These are phyloP conservation scores for Microstegium vimineum DNA, from an alignment of 176 grass and related monocot genomes.

Conservation along the genomic window DNA sequence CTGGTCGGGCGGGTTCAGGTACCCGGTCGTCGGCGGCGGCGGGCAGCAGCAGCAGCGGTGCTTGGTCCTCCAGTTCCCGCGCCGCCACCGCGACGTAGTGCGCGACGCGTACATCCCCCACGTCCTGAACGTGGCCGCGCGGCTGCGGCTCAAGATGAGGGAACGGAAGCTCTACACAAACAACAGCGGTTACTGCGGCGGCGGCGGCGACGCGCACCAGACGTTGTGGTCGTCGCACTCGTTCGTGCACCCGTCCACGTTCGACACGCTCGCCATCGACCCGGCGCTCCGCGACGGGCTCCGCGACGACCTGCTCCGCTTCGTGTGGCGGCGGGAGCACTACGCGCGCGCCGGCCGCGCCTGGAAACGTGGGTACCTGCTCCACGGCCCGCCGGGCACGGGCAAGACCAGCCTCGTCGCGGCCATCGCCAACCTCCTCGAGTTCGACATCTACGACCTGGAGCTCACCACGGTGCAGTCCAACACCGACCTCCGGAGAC, in stretches of 20 bases:
- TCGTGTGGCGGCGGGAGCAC: conserved; percentile 33
- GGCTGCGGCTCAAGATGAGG: conserved; percentile 26
- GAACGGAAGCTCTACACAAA: conserved; percentile 63
- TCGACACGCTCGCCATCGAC: conserved; percentile 59
- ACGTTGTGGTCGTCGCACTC: conserved; percentile 37
- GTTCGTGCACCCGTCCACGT: conserved; percentile 58
- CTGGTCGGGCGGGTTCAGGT: not conserved
- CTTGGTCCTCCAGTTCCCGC: conserved; percentile 47
- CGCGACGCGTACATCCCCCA: conserved; percentile 41
- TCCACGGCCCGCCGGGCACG: conserved; percentile 70
- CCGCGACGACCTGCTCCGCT: conserved; percentile 50
- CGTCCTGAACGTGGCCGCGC: conserved; percentile 33
- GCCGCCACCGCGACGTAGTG: conserved; percentile 39
- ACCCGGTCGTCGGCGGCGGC: not conserved
- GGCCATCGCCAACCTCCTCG: conserved; percentile 75
- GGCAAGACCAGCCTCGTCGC: conserved; percentile 90
- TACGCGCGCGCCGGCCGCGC: conserved; percentile 58
- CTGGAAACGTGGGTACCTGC: conserved; percentile 73
- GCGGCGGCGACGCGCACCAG: conserved; percentile 26
- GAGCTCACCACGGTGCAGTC: conserved; percentile 65
- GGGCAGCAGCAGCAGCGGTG: not conserved
- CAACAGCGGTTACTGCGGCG: not conserved
- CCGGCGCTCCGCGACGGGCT: conserved; percentile 45
- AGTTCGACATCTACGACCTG: conserved; percentile 90
- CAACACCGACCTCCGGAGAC: conserved; percentile 56